Conservation (phyloP, 176 grass and related monocot species). For the Zea luxurians region DNA sequence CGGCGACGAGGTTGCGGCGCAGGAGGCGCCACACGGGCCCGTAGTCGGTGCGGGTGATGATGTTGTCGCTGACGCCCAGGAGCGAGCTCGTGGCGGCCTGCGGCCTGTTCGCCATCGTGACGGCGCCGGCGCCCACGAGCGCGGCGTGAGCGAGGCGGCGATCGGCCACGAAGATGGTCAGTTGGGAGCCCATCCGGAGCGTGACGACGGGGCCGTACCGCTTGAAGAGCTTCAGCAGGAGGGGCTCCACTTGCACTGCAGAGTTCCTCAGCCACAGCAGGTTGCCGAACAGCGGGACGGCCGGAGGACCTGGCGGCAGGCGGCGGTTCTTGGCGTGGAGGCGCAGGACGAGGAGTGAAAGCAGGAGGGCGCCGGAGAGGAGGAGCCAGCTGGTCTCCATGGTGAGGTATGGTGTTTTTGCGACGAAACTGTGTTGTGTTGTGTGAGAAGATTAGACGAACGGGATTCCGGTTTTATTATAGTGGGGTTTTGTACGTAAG, state of each 20-base stretch:
- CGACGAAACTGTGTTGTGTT: background rate
- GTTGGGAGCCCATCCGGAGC: conserved; percentile 35
- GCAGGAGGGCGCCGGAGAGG: conserved; percentile 1
- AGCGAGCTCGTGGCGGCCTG: background rate
- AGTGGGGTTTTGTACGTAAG: background rate
- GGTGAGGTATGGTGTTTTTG: no score
- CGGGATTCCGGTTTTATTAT: conserved; percentile 16
- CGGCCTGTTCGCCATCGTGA: conserved; percentile 40
- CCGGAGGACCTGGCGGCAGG: conserved; percentile 36
- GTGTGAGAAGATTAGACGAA: background rate
- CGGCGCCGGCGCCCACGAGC: conserved; percentile 39
- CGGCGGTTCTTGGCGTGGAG: background rate
- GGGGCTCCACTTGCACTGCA: conserved; percentile 11
- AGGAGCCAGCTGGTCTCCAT: conserved; percentile 2
- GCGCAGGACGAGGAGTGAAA: conserved; percentile 1
- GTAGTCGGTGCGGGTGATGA: conserved; percentile 44
- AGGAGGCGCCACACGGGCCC: conserved; percentile 56
- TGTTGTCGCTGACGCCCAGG: conserved; percentile 26
- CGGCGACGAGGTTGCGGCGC: conserved; percentile 54
- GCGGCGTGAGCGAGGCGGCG: conserved; percentile 44
- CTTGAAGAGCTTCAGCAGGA: conserved; percentile 23
- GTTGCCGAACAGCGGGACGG: conserved; percentile 44
- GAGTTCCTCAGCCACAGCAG: conserved; percentile 34
- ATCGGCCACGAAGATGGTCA: conserved; percentile 46
- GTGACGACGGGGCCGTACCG: conserved; percentile 49